Evolutionary conservation across 2,329 filamentous ascomycete species (phyloP), one percentile per base, ranked within the genome.

Genomic region (Fusarium incarnatum): DNA sequence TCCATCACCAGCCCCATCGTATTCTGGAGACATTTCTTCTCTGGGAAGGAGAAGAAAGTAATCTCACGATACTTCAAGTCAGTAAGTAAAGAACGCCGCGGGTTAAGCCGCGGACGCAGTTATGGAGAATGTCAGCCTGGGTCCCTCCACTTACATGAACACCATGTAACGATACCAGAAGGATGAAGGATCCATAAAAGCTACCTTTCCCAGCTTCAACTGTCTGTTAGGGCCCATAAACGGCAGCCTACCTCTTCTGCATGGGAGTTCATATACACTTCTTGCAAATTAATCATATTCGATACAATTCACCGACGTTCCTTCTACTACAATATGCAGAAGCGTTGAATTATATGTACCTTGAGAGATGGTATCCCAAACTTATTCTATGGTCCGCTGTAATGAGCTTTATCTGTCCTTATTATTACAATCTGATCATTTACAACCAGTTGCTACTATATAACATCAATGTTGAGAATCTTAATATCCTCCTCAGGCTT

Each of bases 401-500:
- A 27, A 20, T 37, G 18, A n/a, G n/a, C 23, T 27, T 27, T 32
- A 11, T 20, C 8, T 28, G 13, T 27, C 16, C 23, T 25, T 46
- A 6, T 13, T 22, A n/a, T 45, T 32, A 30, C 22, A 64, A 22
- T 12, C n/a, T 47, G 11, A 47, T 52, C 28, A n/a, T 12, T 20
- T 13, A 15, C n/a, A 13, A 30, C 12, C 23, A 25, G 40, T 28
- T 28, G 32, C 40, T 64, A 71, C 49, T 85, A 88, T 68, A 81
- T 75, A 62, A 89, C 81, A 73, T 89, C 87, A 73, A 99, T 97
- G 78, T 93, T 98, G 61, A 99, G 88, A 73, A 99, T 97, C 82
- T 97, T 98, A 76, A 99, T 94, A 79, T 99, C 96, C 76, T 97
- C 94, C 79, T 97, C 93, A 1, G 96, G 96, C 83, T 95, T 97